Evolutionary conservation across 208 protist species (phyloP).

Genomic region (Naegleria lovaniensis): DNA sequence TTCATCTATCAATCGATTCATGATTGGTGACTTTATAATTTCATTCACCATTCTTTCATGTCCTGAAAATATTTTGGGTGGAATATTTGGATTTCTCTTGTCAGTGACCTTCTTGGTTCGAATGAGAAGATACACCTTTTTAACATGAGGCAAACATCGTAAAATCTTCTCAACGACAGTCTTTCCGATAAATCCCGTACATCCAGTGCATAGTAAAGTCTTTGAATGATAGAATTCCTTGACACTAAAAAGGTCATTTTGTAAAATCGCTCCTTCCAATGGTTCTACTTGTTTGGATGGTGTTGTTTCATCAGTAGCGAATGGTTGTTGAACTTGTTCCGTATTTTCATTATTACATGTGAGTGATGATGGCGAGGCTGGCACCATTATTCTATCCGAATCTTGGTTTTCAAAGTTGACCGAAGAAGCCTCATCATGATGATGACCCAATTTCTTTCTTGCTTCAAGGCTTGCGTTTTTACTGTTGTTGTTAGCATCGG

Average conservation of each 20-base stretch:
- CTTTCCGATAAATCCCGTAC: slow-evolving; percentile 74
- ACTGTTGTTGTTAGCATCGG: no score
- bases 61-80: not conserved
- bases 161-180: slow-evolving; percentile 63
- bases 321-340: no score
- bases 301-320: no score
- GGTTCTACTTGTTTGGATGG: no score
- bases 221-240: slow-evolving; percentile 52
- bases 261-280: no score
- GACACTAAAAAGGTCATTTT: not conserved
- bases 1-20: not conserved
- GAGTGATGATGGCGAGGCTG: no score
- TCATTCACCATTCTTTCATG: not conserved
- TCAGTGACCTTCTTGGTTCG: slow-evolving; percentile 57
- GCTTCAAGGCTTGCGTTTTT: no score
- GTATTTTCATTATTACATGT: no score
- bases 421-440: no score
- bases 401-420: not conserved
- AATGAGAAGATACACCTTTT: slow-evolving; percentile 64
- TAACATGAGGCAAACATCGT: slow-evolving; percentile 62
- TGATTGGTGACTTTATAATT: not conserved
- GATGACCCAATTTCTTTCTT: no score
- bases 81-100: not conserved
- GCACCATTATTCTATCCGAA: not conserved
- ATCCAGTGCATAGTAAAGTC: slow-evolving; percentile 65